Evolutionary conservation across 306 rosid genomes (phyloP).

Genomic region (Corylus avellana): DNA sequence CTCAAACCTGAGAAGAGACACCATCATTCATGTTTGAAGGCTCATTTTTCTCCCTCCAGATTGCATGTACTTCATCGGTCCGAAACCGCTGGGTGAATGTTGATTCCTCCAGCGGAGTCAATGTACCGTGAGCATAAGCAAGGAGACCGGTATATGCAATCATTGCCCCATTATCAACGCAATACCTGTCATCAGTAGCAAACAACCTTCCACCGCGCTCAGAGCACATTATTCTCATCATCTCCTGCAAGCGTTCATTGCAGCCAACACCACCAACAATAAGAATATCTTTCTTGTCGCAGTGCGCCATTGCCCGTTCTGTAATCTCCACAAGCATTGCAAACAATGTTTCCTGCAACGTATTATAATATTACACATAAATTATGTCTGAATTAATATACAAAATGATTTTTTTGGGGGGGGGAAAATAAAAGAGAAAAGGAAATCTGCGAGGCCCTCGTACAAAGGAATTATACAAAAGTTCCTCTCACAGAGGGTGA

Average conservation of each 20-base stretch:
- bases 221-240: constrained; percentile 91
- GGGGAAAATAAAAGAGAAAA: neutral
- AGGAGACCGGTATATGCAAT: constrained; percentile 94
- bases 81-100: constrained; percentile 87
- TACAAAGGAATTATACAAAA: neutral
- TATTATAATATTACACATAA: neutral
- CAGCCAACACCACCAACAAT: constrained; percentile 97
- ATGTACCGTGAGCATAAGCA: constrained; percentile 65
- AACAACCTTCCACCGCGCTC: constrained; percentile 88
- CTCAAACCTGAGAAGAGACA: too few relatives aligned
- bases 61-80: constrained; percentile 90
- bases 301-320: constrained; percentile 95
- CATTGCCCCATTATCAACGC: constrained; percentile 94
- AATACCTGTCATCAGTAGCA: constrained; percentile 92
- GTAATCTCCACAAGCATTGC: constrained; percentile 99
- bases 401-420: neutral
- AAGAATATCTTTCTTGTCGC: constrained; percentile 85
- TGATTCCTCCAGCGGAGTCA: constrained; percentile 68
- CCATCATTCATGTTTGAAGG: constrained; percentile 22
- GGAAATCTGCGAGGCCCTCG: neutral
- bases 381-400: neutral
- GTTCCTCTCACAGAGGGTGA: neutral
- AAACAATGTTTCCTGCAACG: constrained; percentile 68
- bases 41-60: constrained; percentile 69
- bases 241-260: constrained; percentile 85